A percentile compares a stretch with the other conserved stretches of the same genome.
These are phyloP conservation scores for Astrephomene gubernaculifera DNA, from an alignment of 139 green algal genomes.

Conservation along the genomic window DNA sequence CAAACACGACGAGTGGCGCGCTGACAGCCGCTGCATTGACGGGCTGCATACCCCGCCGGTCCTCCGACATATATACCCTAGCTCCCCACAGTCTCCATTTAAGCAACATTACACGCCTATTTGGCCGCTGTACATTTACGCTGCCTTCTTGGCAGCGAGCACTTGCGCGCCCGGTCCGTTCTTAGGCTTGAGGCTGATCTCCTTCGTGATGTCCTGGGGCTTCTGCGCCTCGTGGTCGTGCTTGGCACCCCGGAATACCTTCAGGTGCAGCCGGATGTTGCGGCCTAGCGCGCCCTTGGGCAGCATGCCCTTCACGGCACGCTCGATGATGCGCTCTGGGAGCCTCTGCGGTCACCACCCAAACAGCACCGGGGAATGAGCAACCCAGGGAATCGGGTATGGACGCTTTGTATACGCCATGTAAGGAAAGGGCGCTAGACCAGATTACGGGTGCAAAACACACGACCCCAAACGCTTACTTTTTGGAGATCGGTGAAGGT, in stretches of 20 bases:
- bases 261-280: slow-evolving; percentile 92
- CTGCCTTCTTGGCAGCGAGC: slow-evolving; percentile 33
- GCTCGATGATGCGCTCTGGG: slow-evolving; percentile 98
- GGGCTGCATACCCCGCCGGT: no score
- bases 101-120: no score
- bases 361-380: neutral
- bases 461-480: no score
- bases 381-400: neutral
- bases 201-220: slow-evolving; percentile 88
- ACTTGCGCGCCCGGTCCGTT: slow-evolving; percentile 35
- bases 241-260: slow-evolving; percentile 89
- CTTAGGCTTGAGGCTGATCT: slow-evolving; percentile 76
- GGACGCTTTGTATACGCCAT: no score
- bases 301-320: slow-evolving; percentile 98
- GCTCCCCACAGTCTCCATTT: no score
- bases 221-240: slow-evolving; percentile 96
- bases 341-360: slow-evolving; percentile 90
- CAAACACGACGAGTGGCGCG: no score
- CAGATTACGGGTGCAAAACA: neutral
- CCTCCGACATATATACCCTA: no score
- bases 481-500: slow-evolving; percentile 83
- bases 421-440: neutral
- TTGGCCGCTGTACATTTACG: neutral
- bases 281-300: slow-evolving; percentile 92
- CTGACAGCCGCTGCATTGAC: no score